A percentile compares a stretch with the other conserved stretches of the same genome.
These are phyloP conservation scores for Perkinsus marinus DNA, from an alignment of 169 alveolate species.

Conservation along the genomic window DNA sequence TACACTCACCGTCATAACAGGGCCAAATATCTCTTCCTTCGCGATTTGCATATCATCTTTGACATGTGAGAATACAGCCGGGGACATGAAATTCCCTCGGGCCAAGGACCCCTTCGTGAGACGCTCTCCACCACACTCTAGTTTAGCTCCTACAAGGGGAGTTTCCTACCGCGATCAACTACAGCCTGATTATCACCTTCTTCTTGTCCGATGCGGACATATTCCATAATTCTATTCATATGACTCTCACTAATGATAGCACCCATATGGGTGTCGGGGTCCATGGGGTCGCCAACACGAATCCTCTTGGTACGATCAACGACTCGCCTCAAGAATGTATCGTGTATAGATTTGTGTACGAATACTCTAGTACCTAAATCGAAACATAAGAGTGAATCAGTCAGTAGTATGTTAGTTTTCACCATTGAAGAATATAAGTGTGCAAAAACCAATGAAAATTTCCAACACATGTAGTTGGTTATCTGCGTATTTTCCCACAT, in stretches of 20 bases:
- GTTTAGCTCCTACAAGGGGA: not conserved
- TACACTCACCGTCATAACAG: conserved; percentile 28
- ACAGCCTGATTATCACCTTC: conserved; percentile 37
- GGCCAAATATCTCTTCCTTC: conserved; percentile 63
- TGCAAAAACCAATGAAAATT: too few relatives aligned
- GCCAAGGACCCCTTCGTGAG: conserved; percentile 34
- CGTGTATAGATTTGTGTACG: conserved; percentile 51
- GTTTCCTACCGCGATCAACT: conserved; percentile 32
- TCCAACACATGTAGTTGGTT: too few relatives aligned
- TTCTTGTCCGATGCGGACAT: not conserved
- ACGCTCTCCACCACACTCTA: not conserved
- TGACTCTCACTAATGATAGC: conserved; percentile 41
- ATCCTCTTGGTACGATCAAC: conserved; percentile 5
- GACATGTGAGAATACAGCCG: conserved; percentile 52
- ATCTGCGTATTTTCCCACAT: too few relatives aligned
- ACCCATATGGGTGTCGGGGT: conserved; percentile 37
- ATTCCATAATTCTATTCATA: conserved; percentile 15
- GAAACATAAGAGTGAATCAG: too few relatives aligned
- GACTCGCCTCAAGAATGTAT: conserved; percentile 33
- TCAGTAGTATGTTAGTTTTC: too few relatives aligned
- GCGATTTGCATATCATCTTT: conserved; percentile 44
- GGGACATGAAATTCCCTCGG: conserved; percentile 29
- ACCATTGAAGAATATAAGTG: too few relatives aligned
- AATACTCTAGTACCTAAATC: conserved; percentile 34
- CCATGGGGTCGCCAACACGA: conserved; percentile 46